Percentiles rank a stretch among this genome's conserved stretches.
Conservation (phyloP, 2,329 filamentous ascomycete genomes). For the Clonostachys chloroleuca region DNA sequence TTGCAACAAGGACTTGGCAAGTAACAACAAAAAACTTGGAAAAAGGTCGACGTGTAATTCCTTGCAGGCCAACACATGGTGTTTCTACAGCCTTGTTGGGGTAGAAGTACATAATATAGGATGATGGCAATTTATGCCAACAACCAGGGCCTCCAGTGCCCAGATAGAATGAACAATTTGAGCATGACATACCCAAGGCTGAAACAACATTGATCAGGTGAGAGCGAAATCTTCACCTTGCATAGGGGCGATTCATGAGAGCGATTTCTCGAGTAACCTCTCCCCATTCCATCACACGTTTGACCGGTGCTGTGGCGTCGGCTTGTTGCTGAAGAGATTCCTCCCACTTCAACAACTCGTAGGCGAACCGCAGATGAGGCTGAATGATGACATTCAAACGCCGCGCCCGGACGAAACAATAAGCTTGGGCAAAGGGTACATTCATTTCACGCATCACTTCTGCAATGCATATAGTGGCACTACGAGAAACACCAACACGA, state of each 20-base stretch:
- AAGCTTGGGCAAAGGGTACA: conserved; percentile 85
- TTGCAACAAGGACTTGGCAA: too few species aligned
- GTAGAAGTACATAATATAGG: too few species aligned
- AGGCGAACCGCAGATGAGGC: conserved; percentile 89
- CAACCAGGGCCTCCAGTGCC: too few species aligned
- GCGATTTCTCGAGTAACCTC: conserved; percentile 88
- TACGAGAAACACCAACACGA: conserved; percentile 90
- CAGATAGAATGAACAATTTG: too few species aligned
- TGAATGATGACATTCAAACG: conserved; percentile 97
- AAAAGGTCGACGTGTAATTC: too few species aligned
- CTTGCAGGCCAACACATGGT: too few species aligned
- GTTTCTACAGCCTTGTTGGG: too few species aligned
- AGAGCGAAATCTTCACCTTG: conserved; percentile 41
- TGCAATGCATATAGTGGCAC: conserved; percentile 97
- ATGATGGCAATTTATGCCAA: too few species aligned
- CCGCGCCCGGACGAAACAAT: conserved; percentile 91
- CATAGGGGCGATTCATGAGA: conserved; percentile 92
- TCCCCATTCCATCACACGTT: conserved; percentile 85
- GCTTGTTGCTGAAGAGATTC: conserved; percentile 61
- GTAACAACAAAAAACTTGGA: too few species aligned
- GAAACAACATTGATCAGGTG: background rate
- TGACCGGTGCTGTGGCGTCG: conserved; percentile 38
- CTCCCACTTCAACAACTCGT: conserved; percentile 96
- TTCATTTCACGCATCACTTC: conserved; percentile 85
- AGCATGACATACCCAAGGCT: too few species aligned